Conservation (phyloP, 2,329 filamentous ascomycete species). For the Colletotrichum theobromicola region DNA sequence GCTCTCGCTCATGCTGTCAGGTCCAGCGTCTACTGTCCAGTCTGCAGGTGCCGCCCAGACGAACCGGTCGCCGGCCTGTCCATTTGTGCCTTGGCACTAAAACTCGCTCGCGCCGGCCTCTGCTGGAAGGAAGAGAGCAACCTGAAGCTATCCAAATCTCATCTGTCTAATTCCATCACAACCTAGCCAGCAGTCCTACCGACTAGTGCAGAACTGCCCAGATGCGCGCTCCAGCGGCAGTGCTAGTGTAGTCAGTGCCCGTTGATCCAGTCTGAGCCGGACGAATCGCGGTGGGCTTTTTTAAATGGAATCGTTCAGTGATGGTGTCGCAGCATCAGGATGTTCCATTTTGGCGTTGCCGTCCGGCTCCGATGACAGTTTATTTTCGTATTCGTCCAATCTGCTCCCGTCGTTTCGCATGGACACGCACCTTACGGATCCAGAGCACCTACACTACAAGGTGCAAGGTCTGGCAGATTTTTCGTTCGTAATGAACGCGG, state of each 20-base stretch:
- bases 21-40: neutral
- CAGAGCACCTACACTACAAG: too few relatives aligned
- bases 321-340: neutral
- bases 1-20: neutral
- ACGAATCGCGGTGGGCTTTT: neutral
- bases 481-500: neutral
- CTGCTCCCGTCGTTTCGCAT: neutral
- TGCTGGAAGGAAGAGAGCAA: neutral
- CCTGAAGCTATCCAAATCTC: neutral
- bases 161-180: neutral
- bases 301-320: neutral
- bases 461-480: neutral
- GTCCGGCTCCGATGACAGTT: slow-evolving; percentile 3
- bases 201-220: neutral
- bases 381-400: slow-evolving; percentile 7
- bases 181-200: neutral
- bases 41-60: neutral
- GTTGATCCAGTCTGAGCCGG: neutral
- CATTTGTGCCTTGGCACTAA: slow-evolving; percentile 1
- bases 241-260: neutral
- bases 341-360: neutral
- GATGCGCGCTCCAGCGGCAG: neutral
- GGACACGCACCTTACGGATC: neutral
- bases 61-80: neutral
- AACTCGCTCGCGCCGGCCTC: neutral